A percentile compares a stretch with the other conserved stretches of the same genome.
Evolutionary conservation across 257 asterid species (phyloP).

Genomic region (Solanum megistacrolobum): DNA sequence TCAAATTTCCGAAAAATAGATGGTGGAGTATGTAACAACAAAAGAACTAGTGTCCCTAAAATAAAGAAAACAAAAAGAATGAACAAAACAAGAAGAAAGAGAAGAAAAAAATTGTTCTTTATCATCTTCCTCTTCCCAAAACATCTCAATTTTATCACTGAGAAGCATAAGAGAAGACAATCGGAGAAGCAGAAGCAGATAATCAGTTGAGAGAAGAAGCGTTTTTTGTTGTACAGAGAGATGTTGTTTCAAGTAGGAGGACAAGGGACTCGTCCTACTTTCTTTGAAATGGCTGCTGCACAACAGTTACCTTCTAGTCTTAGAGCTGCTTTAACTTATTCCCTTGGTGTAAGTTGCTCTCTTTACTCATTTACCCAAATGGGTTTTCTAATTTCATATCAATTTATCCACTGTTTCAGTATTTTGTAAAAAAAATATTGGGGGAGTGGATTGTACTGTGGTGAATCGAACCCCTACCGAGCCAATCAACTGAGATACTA

Average conservation of each 20-base stretch:
- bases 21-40: not conserved
- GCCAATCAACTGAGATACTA: not conserved
- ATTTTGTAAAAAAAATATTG: not conserved
- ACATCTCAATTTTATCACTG: not conserved
- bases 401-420: not conserved
- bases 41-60: not conserved
- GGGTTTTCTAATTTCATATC: not conserved
- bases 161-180: not conserved
- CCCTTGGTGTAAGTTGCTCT: constrained; percentile 61
- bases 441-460: not conserved
- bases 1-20: not conserved
- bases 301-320: constrained; percentile 98
- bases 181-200: not conserved
- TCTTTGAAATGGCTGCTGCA: constrained; percentile 99
- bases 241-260: constrained; percentile 99
- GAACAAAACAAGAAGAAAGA: not conserved
- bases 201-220: not conserved
- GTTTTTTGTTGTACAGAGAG: not conserved
- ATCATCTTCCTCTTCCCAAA: not conserved
- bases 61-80: not conserved
- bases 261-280: constrained; percentile 96
- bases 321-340: constrained; percentile 90
- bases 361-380: not conserved
- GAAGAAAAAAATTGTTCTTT: not conserved
- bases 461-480: not conserved